Percentiles rank a stretch among this genome's conserved stretches.
Conservation (phyloP, 495 filamentous ascomycete genomes). For the Daldinia bambusicola region DNA sequence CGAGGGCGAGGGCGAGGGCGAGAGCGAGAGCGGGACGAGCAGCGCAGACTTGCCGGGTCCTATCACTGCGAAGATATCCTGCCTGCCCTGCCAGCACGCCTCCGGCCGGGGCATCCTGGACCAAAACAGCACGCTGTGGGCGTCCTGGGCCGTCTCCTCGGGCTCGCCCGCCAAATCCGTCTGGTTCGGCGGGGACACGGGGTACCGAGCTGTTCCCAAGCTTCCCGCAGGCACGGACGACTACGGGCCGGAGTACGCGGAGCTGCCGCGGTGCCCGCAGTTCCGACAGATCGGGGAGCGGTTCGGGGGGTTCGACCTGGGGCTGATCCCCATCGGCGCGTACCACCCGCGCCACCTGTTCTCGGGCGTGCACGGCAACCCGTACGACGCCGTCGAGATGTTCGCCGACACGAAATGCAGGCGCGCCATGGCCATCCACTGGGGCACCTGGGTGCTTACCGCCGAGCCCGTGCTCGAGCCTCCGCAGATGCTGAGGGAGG, state of each 20-base stretch:
- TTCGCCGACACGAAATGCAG: slow-evolving; percentile 88
- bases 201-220: slow-evolving; percentile 85
- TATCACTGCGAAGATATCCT: slow-evolving; percentile 81
- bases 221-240: slow-evolving; percentile 72
- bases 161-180: slow-evolving; percentile 70
- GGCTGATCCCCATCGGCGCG: slow-evolving; percentile 93
- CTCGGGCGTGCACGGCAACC: slow-evolving; percentile 87
- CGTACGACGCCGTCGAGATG: slow-evolving; percentile 88
- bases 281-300: slow-evolving; percentile 86
- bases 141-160: slow-evolving; percentile 82
- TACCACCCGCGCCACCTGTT: slow-evolving; percentile 82
- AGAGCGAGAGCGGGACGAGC: slow-evolving; percentile 38
- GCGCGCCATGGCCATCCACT: slow-evolving; percentile 89
- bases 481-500: slow-evolving; percentile 76
- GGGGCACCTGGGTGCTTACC: slow-evolving; percentile 93
- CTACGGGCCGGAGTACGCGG: slow-evolving; percentile 71
- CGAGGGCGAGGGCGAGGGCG: too few species aligned
- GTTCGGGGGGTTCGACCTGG: slow-evolving; percentile 90
- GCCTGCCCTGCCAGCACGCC: slow-evolving; percentile 87
- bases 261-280: slow-evolving; percentile 82
- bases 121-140: slow-evolving; percentile 81
- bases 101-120: slow-evolving; percentile 76
- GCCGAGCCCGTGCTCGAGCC: slow-evolving; percentile 88
- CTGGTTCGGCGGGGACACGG: slow-evolving; percentile 81
- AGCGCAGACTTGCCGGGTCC: slow-evolving; percentile 41